Conservation (phyloP, 768 basidiomycete species). For the Boletus pseudo-olivaceus region DNA sequence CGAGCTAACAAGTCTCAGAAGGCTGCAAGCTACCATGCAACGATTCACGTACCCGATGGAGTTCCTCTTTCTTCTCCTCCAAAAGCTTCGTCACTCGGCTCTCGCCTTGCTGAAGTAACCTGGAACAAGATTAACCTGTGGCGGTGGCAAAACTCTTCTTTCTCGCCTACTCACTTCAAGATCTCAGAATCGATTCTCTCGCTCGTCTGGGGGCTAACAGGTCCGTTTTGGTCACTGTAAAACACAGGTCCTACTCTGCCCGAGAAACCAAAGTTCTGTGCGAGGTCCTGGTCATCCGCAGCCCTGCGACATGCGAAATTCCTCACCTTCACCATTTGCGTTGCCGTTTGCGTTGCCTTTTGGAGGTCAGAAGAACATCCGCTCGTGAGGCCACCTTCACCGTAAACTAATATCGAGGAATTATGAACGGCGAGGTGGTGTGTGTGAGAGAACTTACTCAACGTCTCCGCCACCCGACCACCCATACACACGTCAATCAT, state of each 20-base stretch:
- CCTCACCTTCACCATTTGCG: conserved; percentile 84
- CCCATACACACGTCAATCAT: conserved; percentile 91
- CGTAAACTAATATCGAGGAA: conserved; percentile 59
- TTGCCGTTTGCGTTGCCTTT: conserved; percentile 75
- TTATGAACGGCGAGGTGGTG: conserved; percentile 8
- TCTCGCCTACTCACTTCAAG: conserved; percentile 51
- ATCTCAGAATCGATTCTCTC: conserved; percentile 90
- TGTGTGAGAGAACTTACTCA: conserved; percentile 48
- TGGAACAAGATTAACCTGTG: conserved; percentile 17
- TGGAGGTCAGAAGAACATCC: conserved; percentile 88
- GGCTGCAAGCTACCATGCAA: background rate
- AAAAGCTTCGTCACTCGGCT: conserved; percentile 61
- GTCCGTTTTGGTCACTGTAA: conserved; percentile 68
- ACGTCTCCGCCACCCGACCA: conserved; percentile 91
- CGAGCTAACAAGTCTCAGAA: conserved; percentile 52
- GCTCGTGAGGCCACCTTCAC: conserved; percentile 82
- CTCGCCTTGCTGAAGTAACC: conserved; percentile 69
- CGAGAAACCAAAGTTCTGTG: conserved; percentile 76
- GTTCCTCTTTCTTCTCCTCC: conserved; percentile 63
- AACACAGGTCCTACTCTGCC: conserved; percentile 78
- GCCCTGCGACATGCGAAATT: background rate
- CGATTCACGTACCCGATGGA: conserved; percentile 58
- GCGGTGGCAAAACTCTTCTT: no score
- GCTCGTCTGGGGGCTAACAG: conserved; percentile 69
- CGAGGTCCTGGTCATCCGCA: background rate